Evolutionary conservation across 306 rosid genomes (phyloP), one percentile per base, ranked within the genome.

Genomic region (Hippophae rhamnoides): DNA sequence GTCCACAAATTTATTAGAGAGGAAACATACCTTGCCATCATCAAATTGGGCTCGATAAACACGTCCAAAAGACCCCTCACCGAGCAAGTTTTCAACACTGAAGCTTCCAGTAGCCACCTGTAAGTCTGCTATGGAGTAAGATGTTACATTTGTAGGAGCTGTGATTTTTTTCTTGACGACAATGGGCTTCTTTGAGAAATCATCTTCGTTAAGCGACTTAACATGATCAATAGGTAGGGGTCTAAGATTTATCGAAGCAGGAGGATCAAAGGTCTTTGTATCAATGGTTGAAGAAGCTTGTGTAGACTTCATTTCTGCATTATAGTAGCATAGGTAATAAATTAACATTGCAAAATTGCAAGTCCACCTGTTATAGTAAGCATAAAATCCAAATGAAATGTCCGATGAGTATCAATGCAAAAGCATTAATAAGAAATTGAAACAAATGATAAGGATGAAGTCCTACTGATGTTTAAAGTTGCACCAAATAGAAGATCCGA

Each of bases 41-140:
- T 82, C 83, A 58, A 89, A 84, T 73, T 84, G 89, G 72, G 90
- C 97, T 31, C 89, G 90, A 71, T 88, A 93, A 64, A 93, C 95
- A 2, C 97, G 96, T 49, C 99, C 99, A 77, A 88, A 81, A 59
- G 90, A 82, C 43, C 96, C 99, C 72, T 88, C 97, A 18, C 95
- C 97, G 18, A 88, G 81, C 64, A 87, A 97, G 63, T 86, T 83
- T 53, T 93, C 99, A 53, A 78, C 77, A 63, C 78, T 86, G 77
- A 93, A 93, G 85, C 95, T 88, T 61, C 86, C 95, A n/a, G 97
- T 88, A 72, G 99, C 96, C 72, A 93, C 77, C 80, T 93, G 99
- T 74, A 93, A 76, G 73, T 93, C 99, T 56, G 95, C 97, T 67
- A 93, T 60, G 25, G 99, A 84, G 70, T 84, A 93, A 23, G 94